Base-by-base conservation (phyloP, 805 yeast species). In the Cyberlindnera japonica region DNA sequence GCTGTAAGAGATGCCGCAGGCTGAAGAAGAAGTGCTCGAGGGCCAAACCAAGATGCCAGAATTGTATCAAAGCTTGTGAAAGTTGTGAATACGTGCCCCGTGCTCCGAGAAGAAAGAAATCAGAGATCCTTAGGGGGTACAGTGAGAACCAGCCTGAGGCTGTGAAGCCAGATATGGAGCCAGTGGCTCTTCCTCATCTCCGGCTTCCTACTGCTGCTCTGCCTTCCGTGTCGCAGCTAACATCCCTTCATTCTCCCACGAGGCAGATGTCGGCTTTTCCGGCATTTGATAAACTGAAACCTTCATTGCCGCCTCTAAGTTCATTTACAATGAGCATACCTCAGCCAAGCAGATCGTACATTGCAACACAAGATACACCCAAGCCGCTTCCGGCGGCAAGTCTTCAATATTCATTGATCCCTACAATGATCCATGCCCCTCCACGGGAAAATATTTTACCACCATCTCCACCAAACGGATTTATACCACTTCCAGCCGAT, bases 1-100 rank as follows among this genome's bases (percentile, higher is more conserved):
- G 75, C 2, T 74, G 79, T 50, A 54, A 65, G 14, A 51, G 77
- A 28, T 75, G 80, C 49, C 60, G 79, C 37, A 57, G 65, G 36
- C 54, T 72, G 27, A 75, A 74, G 55, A 74, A 74, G 55, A 70
- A 68, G 47, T 75, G 80, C 49, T 60, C 72, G 1, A 68, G 71
- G 47, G 61, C 68, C 17, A 40, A 54, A 1, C 78, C 79, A 0
- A 55, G 48, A 14, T 75, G 80, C 47, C 41, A 46, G 10, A 71
- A 69, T 47, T 75, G 80, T 47, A 34, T 31, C 10, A 66, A 59
- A 41, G 65, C 69, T 7, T 57, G 58, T 7, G 65, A 61, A 35
- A 31, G 33, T 2, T 74, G 79, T 50, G 59, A 57, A 29, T 73
- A 74, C 47, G 68, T 70, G 3, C 71, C 72, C 3, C 59, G 70